Evolutionary conservation across 1,139 yeast species (phyloP), one percentile per base, ranked within the genome.

Genomic region (Oligophagozyma castellii): DNA sequence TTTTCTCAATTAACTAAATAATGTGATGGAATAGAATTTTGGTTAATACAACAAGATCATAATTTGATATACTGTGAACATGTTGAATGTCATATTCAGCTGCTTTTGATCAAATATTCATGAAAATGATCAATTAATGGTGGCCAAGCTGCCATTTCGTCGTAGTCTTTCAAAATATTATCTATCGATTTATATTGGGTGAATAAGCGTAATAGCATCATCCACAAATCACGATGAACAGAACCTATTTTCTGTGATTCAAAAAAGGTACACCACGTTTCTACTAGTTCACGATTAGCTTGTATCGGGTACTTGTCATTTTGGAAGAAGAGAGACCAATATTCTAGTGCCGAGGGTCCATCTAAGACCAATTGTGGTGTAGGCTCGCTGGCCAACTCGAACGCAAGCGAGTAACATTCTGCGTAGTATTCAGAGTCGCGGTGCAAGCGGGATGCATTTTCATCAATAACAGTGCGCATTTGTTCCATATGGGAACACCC

Each of bases 71-170:
- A n/a, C n/a, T n/a, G n/a, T n/a, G n/a, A n/a, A n/a, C n/a, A n/a
- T n/a, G n/a, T n/a, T n/a, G n/a, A n/a, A n/a, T n/a, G n/a, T n/a
- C n/a, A n/a, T n/a, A n/a, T n/a, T n/a, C n/a, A n/a, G n/a, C n/a
- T n/a, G n/a, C n/a, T n/a, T n/a, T n/a, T n/a, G n/a, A n/a, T n/a
- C n/a, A 70, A 50, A 46, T 65, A 65, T 40, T 79, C 93, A 16
- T 81, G 76, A 49, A 69, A 89, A 36, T 75, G 86, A 48, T 86
- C 98, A 41, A 86, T 70, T 11, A 80, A 61, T 33, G 81, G 72
- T 5, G 96, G 98, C 96, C 96, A 86, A 1, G 95, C 79, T 26
- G 78, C 84, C 49, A 67, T 63, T 39, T 77, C 92, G 43, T 78
- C 86, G 51, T 83, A 84, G 3, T 54, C 59, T 7, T 54, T 50